These are phyloP conservation scores for Aquanectria penicillioides DNA, from an alignment of 2,329 filamentous ascomycete genomes.

Conservation along the genomic window DNA sequence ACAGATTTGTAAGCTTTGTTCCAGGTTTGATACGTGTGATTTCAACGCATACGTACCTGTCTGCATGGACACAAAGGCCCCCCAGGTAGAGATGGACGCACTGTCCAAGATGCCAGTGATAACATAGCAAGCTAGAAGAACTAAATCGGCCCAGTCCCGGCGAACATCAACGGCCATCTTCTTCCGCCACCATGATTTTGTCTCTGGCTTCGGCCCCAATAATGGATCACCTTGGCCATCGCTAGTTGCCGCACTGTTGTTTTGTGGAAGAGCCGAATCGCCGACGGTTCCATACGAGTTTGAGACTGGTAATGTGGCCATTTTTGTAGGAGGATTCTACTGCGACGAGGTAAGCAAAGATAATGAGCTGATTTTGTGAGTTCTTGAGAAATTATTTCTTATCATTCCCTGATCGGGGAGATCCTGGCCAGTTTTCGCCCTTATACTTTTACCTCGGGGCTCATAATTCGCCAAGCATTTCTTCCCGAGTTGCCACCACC, in stretches of 20 bases:
- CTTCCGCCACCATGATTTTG: slow-evolving; percentile 30
- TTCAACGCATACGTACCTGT: slow-evolving; percentile 72
- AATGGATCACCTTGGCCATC: slow-evolving; percentile 28
- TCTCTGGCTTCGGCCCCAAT: slow-evolving; percentile 27
- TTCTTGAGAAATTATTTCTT: too few relatives aligned
- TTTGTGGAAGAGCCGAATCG: slow-evolving; percentile 8
- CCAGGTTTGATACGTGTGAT: too few relatives aligned
- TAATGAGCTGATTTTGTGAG: too few relatives aligned
- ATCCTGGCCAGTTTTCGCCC: background rate
- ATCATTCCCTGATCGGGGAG: background rate
- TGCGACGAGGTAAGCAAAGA: background rate
- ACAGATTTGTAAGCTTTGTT: background rate
- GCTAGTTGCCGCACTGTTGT: slow-evolving; percentile 12
- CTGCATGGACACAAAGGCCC: slow-evolving; percentile 86
- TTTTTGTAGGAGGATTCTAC: slow-evolving; percentile 6
- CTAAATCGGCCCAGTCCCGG: slow-evolving; percentile 72
- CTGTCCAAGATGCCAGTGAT: slow-evolving; percentile 83
- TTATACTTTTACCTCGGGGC: slow-evolving; percentile 5
- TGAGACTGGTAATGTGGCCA: slow-evolving; percentile 24
- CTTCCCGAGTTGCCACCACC: background rate
- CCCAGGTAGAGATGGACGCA: slow-evolving; percentile 80
- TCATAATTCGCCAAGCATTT: slow-evolving; percentile 7
- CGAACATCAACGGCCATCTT: slow-evolving; percentile 36
- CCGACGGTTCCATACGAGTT: slow-evolving; percentile 32
- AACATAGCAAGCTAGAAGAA: slow-evolving; percentile 77